These are phyloP conservation scores for Acanthamoeba sp. DNA, from an alignment of 208 protist genomes.

Conservation along the genomic window DNA sequence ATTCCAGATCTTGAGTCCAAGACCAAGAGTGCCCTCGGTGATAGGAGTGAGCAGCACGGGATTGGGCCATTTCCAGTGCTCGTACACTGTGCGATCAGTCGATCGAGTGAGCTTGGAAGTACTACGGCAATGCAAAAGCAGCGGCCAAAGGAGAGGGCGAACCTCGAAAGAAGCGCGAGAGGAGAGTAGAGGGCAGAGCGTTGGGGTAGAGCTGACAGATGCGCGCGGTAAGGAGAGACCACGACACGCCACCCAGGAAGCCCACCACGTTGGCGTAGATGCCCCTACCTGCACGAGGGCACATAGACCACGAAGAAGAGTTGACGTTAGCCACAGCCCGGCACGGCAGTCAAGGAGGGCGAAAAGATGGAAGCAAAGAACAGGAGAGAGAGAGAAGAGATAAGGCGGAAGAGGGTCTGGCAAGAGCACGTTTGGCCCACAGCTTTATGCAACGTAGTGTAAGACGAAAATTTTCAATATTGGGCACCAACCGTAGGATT, in stretches of 20 bases:
- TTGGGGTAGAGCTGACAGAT: constrained; percentile 98
- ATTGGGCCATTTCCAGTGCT: constrained; percentile 87
- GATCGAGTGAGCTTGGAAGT: background rate
- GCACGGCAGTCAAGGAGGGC: background rate
- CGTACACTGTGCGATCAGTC: constrained; percentile 70
- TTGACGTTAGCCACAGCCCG: background rate
- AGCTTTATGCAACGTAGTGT: constrained; percentile 97
- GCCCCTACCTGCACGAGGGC: constrained; percentile 89
- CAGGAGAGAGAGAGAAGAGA: background rate
- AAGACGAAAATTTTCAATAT: constrained; percentile 95
- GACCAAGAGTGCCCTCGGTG: constrained; percentile 71
- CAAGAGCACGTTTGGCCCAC: constrained; percentile 93
- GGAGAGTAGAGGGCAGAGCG: constrained; percentile 93
- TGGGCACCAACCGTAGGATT: constrained; percentile 97
- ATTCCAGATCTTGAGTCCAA: constrained; percentile 86
- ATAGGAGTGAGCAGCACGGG: constrained; percentile 86
- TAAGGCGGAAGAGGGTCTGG: background rate
- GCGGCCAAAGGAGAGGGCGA: constrained; percentile 85
- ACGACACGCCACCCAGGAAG: constrained; percentile 97
- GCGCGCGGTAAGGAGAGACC: constrained; percentile 96
- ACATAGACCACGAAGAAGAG: background rate
- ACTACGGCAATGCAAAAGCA: too few species aligned
- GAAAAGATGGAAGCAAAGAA: background rate
- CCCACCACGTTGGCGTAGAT: constrained; percentile 98
- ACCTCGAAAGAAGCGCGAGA: constrained; percentile 95